Percentiles rank a stretch among this genome's conserved stretches.
These are phyloP conservation scores for Plasmodium knowlesi DNA, from an alignment of 169 alveolate genomes.

Conservation along the genomic window DNA sequence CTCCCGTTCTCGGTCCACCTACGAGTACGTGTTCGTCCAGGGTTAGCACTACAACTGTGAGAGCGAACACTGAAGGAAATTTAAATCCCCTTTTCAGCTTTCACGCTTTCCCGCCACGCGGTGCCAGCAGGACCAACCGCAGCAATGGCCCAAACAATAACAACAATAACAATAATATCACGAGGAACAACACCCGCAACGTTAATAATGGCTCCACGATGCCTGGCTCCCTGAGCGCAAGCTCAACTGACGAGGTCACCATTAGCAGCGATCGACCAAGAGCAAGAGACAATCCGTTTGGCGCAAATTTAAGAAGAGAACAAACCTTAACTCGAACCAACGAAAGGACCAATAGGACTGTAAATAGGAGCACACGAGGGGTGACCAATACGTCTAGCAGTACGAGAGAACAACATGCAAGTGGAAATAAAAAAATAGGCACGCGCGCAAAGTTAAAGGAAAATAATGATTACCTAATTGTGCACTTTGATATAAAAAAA, in stretches of 20 bases:
- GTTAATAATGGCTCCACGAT: neutral
- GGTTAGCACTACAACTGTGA: neutral
- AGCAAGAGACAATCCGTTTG: neutral
- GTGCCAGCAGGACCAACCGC: neutral
- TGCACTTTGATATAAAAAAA: conserved; percentile 40
- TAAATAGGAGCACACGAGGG: conserved; percentile 13
- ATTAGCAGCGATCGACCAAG: neutral
- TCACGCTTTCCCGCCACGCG: neutral
- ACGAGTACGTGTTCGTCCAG: neutral
- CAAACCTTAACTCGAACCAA: conserved; percentile 4
- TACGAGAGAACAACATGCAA: conserved; percentile 7
- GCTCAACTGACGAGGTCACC: neutral
- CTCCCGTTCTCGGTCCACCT: neutral
- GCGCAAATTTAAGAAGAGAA: conserved; percentile 11
- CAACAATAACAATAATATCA: neutral
- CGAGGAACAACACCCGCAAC: neutral
- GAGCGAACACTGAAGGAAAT: neutral
- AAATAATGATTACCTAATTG: conserved; percentile 21
- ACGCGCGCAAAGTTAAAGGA: conserved; percentile 24
- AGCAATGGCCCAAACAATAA: neutral
- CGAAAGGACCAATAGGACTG: neutral
- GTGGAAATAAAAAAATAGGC: neutral
- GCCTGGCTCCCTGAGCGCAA: neutral
- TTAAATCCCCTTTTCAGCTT: neutral
- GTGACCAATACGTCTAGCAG: conserved; percentile 9